A percentile compares a stretch with the other conserved stretches of the same genome.
These are phyloP conservation scores for Suhomyces taliae DNA, from an alignment of 1,139 yeast genomes.

Conservation along the genomic window DNA sequence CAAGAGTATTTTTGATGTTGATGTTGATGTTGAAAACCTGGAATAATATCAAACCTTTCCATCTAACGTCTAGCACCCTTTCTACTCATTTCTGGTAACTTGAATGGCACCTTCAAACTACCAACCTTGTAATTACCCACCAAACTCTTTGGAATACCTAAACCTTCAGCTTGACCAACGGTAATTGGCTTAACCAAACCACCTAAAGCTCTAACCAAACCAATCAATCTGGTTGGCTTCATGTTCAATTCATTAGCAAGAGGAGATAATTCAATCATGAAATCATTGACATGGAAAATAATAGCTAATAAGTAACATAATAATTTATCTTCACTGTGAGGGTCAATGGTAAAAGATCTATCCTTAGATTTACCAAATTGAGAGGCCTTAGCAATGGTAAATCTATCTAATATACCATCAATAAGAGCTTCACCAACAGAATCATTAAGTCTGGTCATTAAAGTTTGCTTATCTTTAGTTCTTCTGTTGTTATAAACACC, in stretches of 20 bases:
- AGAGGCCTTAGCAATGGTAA: constrained; percentile 65
- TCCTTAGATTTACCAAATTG: constrained; percentile 73
- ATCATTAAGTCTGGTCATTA: constrained; percentile 58
- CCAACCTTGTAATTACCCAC: constrained; percentile 79
- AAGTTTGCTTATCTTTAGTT: constrained; percentile 55
- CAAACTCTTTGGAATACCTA: constrained; percentile 68
- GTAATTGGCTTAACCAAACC: constrained; percentile 74
- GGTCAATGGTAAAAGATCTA: constrained; percentile 74
- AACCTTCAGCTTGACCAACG: constrained; percentile 79
- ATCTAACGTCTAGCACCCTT: constrained; percentile 45
- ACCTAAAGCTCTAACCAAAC: constrained; percentile 78
- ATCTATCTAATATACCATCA: constrained; percentile 71
- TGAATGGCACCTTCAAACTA: constrained; percentile 81
- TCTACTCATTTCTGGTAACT: constrained; percentile 79
- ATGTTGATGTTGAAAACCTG: neutral
- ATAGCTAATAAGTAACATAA: constrained; percentile 75
- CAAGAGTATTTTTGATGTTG: no score
- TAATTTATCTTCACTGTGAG: constrained; percentile 82
- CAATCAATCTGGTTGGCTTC: constrained; percentile 72
- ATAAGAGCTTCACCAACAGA: constrained; percentile 71
- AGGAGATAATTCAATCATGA: constrained; percentile 73
- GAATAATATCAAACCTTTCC: no score
- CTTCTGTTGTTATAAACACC: constrained; percentile 80
- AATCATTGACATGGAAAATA: constrained; percentile 74
- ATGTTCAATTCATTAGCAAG: constrained; percentile 82